Evolutionary conservation across 2,329 filamentous ascomycete species (phyloP), one percentile per base, ranked within the genome.

Genomic region (Tolypocladium paradoxum): DNA sequence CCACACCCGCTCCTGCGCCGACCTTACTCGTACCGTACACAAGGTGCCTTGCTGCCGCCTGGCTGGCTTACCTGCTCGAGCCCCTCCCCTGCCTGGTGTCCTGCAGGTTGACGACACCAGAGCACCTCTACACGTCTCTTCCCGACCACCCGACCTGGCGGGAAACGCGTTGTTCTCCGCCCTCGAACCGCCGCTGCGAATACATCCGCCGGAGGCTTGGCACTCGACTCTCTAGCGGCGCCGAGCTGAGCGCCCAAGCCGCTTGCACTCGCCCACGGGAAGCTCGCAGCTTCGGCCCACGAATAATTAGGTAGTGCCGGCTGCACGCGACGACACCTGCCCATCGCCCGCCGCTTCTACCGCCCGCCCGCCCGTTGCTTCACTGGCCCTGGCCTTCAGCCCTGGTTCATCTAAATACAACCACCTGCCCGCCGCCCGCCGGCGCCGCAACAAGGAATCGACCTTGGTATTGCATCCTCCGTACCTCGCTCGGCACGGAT

Each of bases 211-310:
- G 37, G 50, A 6, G 9, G 20, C 40, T 27, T 29, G 35, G 45
- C 43, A 18, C 18, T 51, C 22, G 50, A 50, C 31, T 49, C 56
- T 37, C 37, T 47, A 61, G 57, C 57, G 55, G 58, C 54, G 48
- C 60, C 55, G 53, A 65, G 63, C 60, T 65, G 62, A 65, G 63
- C 63, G 63, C 62, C 63, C 63, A 64, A 64, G 60, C 63, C 63
- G 62, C 62, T 64, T 61, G 60, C 56, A 59, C 51, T 51, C 54
- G 18, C 18, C 43, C 43, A 31, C 43, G n/a, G n/a, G n/a, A 9
- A 31, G 43, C 16, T 12, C 43, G 24, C 24, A 31, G 8, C 18
- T n/a, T 33, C 27, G n/a, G 27, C 24, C 40, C 18, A 33, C 18
- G 43, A 33, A 47, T 47, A 46, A 47, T n/a, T n/a, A n/a, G n/a